Percentiles rank a stretch among this genome's conserved stretches.
Evolutionary conservation across 345 rosid species (phyloP).

Genomic region (Citrus sinensis): DNA sequence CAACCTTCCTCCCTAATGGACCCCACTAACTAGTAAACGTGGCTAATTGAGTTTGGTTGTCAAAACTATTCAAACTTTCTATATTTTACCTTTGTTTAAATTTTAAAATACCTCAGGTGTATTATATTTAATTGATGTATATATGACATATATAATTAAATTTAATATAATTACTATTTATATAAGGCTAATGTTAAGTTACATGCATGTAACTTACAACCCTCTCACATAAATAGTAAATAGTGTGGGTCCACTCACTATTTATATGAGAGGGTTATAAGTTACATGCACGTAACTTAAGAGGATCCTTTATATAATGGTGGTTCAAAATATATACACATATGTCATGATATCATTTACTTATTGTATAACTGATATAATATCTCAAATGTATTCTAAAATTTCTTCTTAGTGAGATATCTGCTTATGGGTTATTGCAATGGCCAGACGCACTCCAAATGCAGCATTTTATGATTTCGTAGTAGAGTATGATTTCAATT

Average conservation of each 20-base stretch:
- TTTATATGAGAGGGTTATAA: no score
- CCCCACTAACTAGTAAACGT: neutral
- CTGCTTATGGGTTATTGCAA: neutral
- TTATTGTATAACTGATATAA: rapidly evolving
- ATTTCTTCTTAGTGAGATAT: neutral
- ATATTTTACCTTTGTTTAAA: neutral
- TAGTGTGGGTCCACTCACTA: no score
- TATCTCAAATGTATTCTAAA: no score
- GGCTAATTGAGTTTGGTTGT: neutral
- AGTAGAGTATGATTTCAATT: neutral
- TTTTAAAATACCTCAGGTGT: rapidly evolving
- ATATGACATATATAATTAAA: no score
- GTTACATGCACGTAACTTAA: no score
- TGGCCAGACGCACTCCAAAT: neutral
- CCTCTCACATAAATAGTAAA: no score
- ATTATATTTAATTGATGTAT: no score
- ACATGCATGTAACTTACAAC: no score
- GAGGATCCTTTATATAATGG: rapidly evolving
- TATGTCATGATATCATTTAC: rapidly evolving
- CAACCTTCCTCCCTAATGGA: neutral
- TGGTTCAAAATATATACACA: no score
- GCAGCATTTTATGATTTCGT: neutral
- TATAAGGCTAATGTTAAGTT: no score
- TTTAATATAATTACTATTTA: rapidly evolving
- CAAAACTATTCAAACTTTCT: neutral